Base-by-base conservation (phyloP, 2,329 filamentous ascomycete species). In the Phialophora chinensis region DNA sequence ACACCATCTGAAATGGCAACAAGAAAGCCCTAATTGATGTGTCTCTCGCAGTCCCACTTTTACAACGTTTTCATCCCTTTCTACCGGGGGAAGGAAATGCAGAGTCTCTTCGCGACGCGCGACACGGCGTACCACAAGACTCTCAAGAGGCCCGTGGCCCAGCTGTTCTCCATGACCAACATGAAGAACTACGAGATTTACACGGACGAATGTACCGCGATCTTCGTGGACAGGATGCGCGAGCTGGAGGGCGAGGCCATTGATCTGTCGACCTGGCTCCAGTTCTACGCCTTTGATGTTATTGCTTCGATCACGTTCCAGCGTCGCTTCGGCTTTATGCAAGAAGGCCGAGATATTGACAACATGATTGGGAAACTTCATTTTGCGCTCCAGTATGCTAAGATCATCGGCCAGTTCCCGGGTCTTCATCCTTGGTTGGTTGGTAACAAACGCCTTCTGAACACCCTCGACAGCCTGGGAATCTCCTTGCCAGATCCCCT, bases 171-270 rank as follows among this genome's bases (percentile, higher is more conserved):
- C 7, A 83, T 85, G 79, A 80, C 76, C 25, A 79, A 79, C 3
- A 68, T 85, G 1, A 73, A 83, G 0, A 74, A 77, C 47, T 85
- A 83, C 60, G 83, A 85, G 69, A 71, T 74, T 0, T 82, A 81
- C 58, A 82, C 84, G 6, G 78, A 85, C 67, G 61, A 64, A 49
- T 64, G 65, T 50, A 60, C 65, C 25, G 20, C 29, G 10, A 60
- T 67, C 20, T 67, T 67, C 50, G 23, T 64, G 4, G 27, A 54
- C 6, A 11, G 10, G n/a, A 63, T 67, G 65, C 12, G 33, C 1
- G 44, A 64, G 12, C 23, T 57, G n/a, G 10, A 63, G 20, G 62
- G 57, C 12, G n/a, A 59, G 50, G 4, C 38, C 12, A 17, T 66
- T 17, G 64, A 79, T 12, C 75, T 82, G 3, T 74, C 77, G 23